These are phyloP conservation scores for Fallopia convolvulus DNA, from an alignment of 148 eudicot genomes.

Conservation along the genomic window DNA sequence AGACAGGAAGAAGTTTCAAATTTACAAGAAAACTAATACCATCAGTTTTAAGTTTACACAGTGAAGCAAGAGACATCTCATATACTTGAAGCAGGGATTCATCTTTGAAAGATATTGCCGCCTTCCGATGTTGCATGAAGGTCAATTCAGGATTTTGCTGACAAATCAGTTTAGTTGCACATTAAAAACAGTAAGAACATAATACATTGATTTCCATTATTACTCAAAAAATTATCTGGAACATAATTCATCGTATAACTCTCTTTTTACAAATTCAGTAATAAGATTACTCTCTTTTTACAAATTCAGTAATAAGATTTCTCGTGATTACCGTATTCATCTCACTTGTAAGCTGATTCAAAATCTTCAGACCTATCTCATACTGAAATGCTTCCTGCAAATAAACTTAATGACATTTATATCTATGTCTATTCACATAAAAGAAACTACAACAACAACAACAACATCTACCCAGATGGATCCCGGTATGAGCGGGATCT, in stretches of 20 bases:
- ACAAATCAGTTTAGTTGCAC: not conserved
- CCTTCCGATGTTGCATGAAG: slow-evolving; percentile 66
- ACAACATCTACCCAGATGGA: too few species aligned
- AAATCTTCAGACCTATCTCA: slow-evolving; percentile 66
- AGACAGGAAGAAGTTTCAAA: not conserved
- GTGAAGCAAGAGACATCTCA: slow-evolving; percentile 73
- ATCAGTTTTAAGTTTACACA: slow-evolving; percentile 66
- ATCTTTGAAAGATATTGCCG: slow-evolving; percentile 62
- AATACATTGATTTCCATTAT: not conserved
- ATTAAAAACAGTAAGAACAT: not conserved
- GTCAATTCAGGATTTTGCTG: slow-evolving; percentile 74
- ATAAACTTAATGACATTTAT: not conserved
- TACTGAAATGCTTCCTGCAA: slow-evolving; percentile 55
- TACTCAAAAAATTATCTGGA: not conserved
- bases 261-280: not conserved
- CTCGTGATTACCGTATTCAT: slow-evolving; percentile 56
- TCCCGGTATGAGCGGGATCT: too few species aligned
- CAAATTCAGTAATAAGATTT: not conserved
- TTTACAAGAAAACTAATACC: slow-evolving; percentile 34
- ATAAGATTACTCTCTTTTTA: not conserved
- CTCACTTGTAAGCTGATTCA: slow-evolving; percentile 69
- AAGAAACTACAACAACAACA: not conserved
- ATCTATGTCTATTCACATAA: not conserved
- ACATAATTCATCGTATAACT: not conserved
- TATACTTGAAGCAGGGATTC: slow-evolving; percentile 62